Percentiles rank a stretch among this genome's conserved stretches.
phyloP scores from a whole-genome alignment of 495 filamentous ascomycete genomes.

The Zalerion maritima region DNA sequence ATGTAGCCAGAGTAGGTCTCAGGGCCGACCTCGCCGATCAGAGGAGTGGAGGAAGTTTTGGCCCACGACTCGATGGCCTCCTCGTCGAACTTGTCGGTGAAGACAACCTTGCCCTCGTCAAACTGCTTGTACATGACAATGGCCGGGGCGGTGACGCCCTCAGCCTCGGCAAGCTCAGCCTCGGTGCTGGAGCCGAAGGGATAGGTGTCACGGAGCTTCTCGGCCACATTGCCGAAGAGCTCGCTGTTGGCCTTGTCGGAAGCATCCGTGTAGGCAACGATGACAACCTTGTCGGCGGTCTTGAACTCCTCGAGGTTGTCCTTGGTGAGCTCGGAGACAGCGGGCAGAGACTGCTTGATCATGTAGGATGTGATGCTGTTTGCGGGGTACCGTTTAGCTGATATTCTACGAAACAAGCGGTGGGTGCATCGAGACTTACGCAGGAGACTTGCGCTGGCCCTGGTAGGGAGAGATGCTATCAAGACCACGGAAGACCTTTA shows the following conservation, averaged over 20 bases:
- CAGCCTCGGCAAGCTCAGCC: constrained; percentile 68
- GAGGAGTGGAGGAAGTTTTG: constrained; percentile 70
- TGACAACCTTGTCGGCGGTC: constrained; percentile 89
- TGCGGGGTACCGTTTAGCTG: constrained; percentile 15
- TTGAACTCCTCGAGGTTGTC: constrained; percentile 90
- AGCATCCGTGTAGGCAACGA: constrained; percentile 74
- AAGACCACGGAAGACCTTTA: constrained; percentile 96
- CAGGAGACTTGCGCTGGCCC: constrained; percentile 78
- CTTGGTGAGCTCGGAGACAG: constrained; percentile 66
- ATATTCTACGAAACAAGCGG: neutral
- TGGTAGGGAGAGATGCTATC: constrained; percentile 71
- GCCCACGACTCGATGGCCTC: constrained; percentile 68
- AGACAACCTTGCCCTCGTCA: constrained; percentile 85
- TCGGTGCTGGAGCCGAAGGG: constrained; percentile 83
- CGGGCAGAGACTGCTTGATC: constrained; percentile 93
- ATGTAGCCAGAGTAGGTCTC: constrained; percentile 98
- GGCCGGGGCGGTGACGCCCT: constrained; percentile 73
- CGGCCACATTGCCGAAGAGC: constrained; percentile 65
- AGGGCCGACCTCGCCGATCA: constrained; percentile 93
- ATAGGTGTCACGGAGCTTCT: constrained; percentile 75
- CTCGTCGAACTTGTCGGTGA: constrained; percentile 51
- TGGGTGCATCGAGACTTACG: constrained; percentile 56
- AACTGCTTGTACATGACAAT: constrained; percentile 96
- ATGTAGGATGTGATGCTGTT: constrained; percentile 90
- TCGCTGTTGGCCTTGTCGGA: constrained; percentile 77